Conservation (phyloP, 2,329 filamentous ascomycete genomes). For the Atkinsonella texensis region DNA sequence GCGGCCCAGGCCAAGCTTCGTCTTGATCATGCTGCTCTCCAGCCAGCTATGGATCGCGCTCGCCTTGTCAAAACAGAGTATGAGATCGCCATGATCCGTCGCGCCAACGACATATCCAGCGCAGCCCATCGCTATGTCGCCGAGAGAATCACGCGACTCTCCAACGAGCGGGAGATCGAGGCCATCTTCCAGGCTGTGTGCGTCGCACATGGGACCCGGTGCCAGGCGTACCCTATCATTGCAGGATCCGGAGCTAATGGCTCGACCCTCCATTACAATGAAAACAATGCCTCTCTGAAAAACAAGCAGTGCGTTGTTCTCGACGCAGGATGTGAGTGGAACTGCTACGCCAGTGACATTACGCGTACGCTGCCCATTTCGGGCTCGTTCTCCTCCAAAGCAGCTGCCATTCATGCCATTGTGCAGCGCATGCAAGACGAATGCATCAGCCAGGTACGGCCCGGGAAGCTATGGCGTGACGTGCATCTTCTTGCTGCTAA, state of each 20-base stretch:
- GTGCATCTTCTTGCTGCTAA: conserved; percentile 62
- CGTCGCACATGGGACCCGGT: conserved; percentile 57
- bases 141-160: conserved; percentile 45
- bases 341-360: conserved; percentile 79
- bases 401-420: conserved; percentile 60
- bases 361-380: conserved; percentile 77
- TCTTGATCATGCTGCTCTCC: conserved; percentile 42
- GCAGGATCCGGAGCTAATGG: conserved; percentile 75
- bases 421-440: conserved; percentile 72
- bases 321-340: conserved; percentile 78
- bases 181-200: conserved; percentile 65
- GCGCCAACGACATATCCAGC: conserved; percentile 70
- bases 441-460: conserved; percentile 56
- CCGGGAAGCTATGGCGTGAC: conserved; percentile 57
- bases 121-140: conserved; percentile 66
- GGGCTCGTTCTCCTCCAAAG: conserved; percentile 55
- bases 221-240: conserved; percentile 82
- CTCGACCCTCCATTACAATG: conserved; percentile 74
- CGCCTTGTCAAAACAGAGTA: conserved; percentile 78
- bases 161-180: conserved; percentile 74
- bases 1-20: conserved; percentile 13
- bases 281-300: conserved; percentile 61
- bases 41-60: conserved; percentile 63
- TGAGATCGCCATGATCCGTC: conserved; percentile 70
- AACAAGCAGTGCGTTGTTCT: conserved; percentile 66